Evolutionary conservation across 2,329 filamentous ascomycete genomes (phyloP).

Genomic region (Elsinoe perseae): DNA sequence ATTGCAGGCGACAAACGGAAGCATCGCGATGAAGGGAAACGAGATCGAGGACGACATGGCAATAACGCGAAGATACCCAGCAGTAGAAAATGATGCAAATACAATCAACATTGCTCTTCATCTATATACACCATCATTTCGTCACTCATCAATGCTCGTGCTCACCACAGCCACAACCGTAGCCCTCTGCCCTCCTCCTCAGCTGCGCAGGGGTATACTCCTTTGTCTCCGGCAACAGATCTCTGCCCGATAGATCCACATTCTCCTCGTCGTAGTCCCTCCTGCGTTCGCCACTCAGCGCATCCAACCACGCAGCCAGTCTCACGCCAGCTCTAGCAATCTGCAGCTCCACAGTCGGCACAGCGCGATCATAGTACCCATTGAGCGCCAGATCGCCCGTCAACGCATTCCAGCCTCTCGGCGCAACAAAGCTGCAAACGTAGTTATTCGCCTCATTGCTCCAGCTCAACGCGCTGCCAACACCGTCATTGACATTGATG

Average conservation of each 20-base stretch:
- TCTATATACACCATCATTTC: background rate
- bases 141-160: constrained; percentile 25
- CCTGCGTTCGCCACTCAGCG: constrained; percentile 24
- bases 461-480: constrained; percentile 35
- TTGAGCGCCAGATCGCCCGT: constrained; percentile 29
- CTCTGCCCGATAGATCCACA: constrained; percentile 10
- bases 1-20: constrained; percentile 56
- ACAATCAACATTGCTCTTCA: constrained; percentile 6
- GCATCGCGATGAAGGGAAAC: constrained; percentile 38
- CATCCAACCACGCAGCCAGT: constrained; percentile 32
- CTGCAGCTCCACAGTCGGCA: constrained; percentile 36
- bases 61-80: constrained; percentile 5
- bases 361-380: constrained; percentile 29
- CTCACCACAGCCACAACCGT: constrained; percentile 19
- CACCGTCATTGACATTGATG: constrained; percentile 31
- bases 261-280: constrained; percentile 5
- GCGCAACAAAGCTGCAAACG: constrained; percentile 38
- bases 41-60: constrained; percentile 2
- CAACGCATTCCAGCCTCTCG: constrained; percentile 32
- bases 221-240: constrained; percentile 19
- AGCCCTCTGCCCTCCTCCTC: constrained; percentile 23
- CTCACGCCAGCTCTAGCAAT: constrained; percentile 37
- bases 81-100: background rate
- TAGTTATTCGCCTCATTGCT: constrained; percentile 36
- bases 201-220: constrained; percentile 22